Base-by-base conservation (phyloP, 371 early-diverging fungal species). In the Mortierella sp. region DNA sequence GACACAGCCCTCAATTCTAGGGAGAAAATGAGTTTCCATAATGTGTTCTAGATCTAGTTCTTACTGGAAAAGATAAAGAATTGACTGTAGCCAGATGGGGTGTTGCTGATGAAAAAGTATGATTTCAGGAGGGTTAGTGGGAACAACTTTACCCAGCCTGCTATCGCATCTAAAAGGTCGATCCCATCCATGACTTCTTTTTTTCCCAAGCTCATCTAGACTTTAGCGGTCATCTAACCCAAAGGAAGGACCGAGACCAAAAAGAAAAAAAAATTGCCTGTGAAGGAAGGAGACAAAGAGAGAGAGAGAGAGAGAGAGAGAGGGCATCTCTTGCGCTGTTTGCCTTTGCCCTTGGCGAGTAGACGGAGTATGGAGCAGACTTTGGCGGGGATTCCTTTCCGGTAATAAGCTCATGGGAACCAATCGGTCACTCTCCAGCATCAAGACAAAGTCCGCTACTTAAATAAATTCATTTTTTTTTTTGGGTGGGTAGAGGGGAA, bases 401-500 rank as follows among this genome's bases (percentile, higher is more conserved):
- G n/a, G n/a, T 61, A 61, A 34, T 61, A 61, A 61, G 61, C 61
- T 61, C 61, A 61, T 61, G 61, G 61, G 61, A 61, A 37, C 61
- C 61, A 61, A 61, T 61, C 61, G 61, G 61, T 34, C 61, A 19
- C 61, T 16, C 61, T 61, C 61, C 61, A 61, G 61, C 48, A 48
- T 19, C 48, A n/a, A n/a, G n/a, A n/a, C n/a, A n/a, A n/a, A n/a
- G n/a, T n/a, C n/a, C n/a, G n/a, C n/a, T n/a, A n/a, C n/a, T n/a
- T 39, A 61, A 31, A 8, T 8, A 10, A 0, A n/a, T 50, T 53
- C 8, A 6, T 58, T 50, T 37, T 68, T 70, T 58, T 5, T 31
- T 47, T 47, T 47, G 50, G 48, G n/a, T 2, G 1, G n/a, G 19
- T 8, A n/a, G n/a, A 22, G 50, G 24, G 9, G 22, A 22, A 22